phyloP scores from a whole-genome alignment of 768 basidiomycete species.

The Dacryopinax spathularia region DNA sequence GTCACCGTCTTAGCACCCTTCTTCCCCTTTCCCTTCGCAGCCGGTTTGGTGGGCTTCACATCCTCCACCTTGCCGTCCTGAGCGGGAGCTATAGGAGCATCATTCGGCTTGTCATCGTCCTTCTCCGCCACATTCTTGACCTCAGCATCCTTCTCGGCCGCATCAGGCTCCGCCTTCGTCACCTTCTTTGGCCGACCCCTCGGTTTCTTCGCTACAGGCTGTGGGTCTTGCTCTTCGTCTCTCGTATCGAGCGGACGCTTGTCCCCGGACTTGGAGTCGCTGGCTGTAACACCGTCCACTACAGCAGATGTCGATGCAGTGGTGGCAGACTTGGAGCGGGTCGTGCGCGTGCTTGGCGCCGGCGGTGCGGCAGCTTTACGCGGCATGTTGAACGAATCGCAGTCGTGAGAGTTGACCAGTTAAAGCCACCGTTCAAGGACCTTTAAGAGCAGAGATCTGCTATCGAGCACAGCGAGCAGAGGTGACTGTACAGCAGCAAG shows the following conservation, averaged over 20 bases:
- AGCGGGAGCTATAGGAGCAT: constrained; percentile 6
- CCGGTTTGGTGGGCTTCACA: constrained; percentile 16
- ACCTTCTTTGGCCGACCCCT: neutral
- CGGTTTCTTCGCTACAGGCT: neutral
- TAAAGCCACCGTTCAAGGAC: no score
- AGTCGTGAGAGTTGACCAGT: no score
- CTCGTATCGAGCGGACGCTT: neutral
- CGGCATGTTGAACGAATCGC: neutral
- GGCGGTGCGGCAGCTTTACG: constrained; percentile 15
- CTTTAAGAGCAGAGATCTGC: no score
- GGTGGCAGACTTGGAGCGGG: constrained; percentile 11
- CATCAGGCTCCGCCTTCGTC: neutral
- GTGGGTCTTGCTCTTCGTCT: neutral
- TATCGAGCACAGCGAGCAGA: no score
- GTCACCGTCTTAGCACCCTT: constrained; percentile 18
- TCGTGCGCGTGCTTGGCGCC: constrained; percentile 8
- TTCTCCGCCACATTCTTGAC: neutral
- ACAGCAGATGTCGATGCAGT: constrained; percentile 18
- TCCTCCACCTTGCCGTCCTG: constrained; percentile 9
- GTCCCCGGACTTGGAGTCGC: constrained; percentile 14
- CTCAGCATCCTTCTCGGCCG: neutral
- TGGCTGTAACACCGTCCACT: constrained; percentile 20
- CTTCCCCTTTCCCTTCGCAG: constrained; percentile 22
- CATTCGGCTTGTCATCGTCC: neutral
- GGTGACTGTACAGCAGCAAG: no score